Percentiles rank a stretch among this genome's conserved stretches.
These are phyloP conservation scores for Skeletonema costatum DNA, from an alignment of 108 stramenopile species.

Conservation along the genomic window DNA sequence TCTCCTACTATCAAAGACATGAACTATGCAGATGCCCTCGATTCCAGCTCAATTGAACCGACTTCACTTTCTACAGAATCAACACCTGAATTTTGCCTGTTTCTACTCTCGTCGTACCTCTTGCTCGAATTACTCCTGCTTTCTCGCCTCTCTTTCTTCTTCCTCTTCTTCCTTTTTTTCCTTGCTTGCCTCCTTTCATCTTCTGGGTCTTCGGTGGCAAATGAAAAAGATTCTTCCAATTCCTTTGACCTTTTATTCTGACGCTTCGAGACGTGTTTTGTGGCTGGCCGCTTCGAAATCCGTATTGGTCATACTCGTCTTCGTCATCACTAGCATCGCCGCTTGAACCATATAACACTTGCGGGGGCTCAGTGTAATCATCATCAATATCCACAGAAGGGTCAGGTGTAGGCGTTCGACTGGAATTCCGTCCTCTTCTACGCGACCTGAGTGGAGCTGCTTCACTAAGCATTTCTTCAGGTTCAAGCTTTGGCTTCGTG, in stretches of 20 bases:
- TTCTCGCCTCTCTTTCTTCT: not conserved
- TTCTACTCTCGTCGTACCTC: not conserved
- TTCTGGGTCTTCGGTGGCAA: not conserved
- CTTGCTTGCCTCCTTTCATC: not conserved
- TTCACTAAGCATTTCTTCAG: not conserved
- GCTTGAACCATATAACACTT: not conserved
- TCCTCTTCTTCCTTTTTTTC: not conserved
- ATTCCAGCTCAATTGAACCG: not conserved
- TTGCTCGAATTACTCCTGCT: not conserved
- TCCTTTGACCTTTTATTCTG: not conserved
- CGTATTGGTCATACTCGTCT: not conserved
- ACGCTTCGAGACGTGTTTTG: not conserved
- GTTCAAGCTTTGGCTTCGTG: not conserved
- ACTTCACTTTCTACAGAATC: not conserved
- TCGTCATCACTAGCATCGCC: not conserved
- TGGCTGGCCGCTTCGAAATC: not conserved
- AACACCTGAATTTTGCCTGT: not conserved
- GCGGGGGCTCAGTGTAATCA: not conserved
- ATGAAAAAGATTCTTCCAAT: not conserved
- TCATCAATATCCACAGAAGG: not conserved
- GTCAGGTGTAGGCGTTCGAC: not conserved
- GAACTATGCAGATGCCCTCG: not conserved
- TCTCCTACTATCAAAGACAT: not conserved
- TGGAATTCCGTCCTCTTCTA: not conserved
- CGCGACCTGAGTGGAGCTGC: not conserved